A percentile compares a stretch with the other conserved stretches of the same genome.
phyloP scores from a whole-genome alignment of 1,284 basidiomycete species.

The Fistulina hepatica region DNA sequence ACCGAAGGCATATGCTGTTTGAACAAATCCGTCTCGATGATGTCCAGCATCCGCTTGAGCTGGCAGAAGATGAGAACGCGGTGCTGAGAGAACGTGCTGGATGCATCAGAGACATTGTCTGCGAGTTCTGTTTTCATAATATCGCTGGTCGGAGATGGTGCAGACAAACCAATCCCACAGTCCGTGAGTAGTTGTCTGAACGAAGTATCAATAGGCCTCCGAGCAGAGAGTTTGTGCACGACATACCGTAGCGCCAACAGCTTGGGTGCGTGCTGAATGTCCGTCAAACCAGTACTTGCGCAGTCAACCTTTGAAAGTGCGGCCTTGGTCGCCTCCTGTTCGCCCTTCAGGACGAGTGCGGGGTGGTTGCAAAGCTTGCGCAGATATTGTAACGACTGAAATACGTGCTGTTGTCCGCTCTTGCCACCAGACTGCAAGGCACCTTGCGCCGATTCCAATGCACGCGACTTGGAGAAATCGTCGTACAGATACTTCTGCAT shows the following conservation, averaged over 20 bases:
- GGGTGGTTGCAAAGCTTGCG: conserved; percentile 98
- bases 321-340: conserved; percentile 47
- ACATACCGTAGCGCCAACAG: conserved; percentile 79
- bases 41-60: conserved; percentile 98
- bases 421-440: conserved; percentile 40
- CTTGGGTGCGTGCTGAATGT: conserved; percentile 91
- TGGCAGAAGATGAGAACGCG: conserved; percentile 99
- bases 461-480: conserved; percentile 80
- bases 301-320: conserved; percentile 52
- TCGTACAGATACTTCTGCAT: conserved; percentile 92
- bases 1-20: conserved; percentile 87
- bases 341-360: conserved; percentile 72
- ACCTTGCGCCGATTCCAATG: conserved; percentile 52
- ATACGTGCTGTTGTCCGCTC: conserved; percentile 71
- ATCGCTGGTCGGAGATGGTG: conserved; percentile 35
- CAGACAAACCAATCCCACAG: conserved; percentile 84
- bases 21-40: conserved; percentile 94
- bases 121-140: conserved; percentile 59
- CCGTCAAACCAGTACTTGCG: conserved; percentile 42
- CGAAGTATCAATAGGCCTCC: conserved; percentile 8
- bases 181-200: conserved; percentile 84
- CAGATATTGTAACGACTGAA: conserved; percentile 94
- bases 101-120: conserved; percentile 45
- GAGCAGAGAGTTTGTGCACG: too few species aligned
- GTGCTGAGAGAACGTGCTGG: conserved; percentile 77